These are phyloP conservation scores for Mucor racemosus DNA, from an alignment of 371 early-diverging fungal genomes.

Conservation along the genomic window DNA sequence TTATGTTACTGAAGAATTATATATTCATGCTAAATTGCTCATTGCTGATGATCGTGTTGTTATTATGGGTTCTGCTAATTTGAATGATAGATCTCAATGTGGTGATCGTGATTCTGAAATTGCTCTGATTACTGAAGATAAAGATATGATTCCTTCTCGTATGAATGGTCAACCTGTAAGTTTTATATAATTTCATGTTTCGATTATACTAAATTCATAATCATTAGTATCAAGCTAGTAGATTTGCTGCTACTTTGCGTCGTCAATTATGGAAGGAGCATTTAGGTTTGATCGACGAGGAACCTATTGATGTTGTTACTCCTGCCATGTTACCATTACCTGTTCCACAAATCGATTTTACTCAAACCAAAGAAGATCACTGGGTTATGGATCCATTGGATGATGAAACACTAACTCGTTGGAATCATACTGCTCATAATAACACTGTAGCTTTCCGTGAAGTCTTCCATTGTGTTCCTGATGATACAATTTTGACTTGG, in stretches of 20 bases:
- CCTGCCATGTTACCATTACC: constrained; percentile 57
- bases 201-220: not conserved
- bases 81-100: constrained; percentile 90
- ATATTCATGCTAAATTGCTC: constrained; percentile 92
- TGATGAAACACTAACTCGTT: constrained; percentile 53
- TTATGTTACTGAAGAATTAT: constrained; percentile 85
- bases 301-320: constrained; percentile 50
- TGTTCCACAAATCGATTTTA: constrained; percentile 40
- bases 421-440: constrained; percentile 58
- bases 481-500: constrained; percentile 71
- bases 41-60: constrained; percentile 87
- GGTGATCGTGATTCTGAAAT: constrained; percentile 94
- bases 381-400: constrained; percentile 67
- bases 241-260: constrained; percentile 77
- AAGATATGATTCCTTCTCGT: constrained; percentile 64
- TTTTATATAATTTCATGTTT: not conserved
- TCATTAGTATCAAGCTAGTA: constrained; percentile 57
- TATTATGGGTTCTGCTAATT: constrained; percentile 90
- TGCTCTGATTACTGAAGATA: constrained; percentile 81
- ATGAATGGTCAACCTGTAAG: constrained; percentile 78
- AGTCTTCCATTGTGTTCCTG: constrained; percentile 80
- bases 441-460: constrained; percentile 71
- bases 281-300: constrained; percentile 68
- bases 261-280: constrained; percentile 86
- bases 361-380: constrained; percentile 42